These are phyloP conservation scores for Nematocida sp. DNA, from an alignment of 371 early-diverging fungal genomes.

Conservation along the genomic window DNA sequence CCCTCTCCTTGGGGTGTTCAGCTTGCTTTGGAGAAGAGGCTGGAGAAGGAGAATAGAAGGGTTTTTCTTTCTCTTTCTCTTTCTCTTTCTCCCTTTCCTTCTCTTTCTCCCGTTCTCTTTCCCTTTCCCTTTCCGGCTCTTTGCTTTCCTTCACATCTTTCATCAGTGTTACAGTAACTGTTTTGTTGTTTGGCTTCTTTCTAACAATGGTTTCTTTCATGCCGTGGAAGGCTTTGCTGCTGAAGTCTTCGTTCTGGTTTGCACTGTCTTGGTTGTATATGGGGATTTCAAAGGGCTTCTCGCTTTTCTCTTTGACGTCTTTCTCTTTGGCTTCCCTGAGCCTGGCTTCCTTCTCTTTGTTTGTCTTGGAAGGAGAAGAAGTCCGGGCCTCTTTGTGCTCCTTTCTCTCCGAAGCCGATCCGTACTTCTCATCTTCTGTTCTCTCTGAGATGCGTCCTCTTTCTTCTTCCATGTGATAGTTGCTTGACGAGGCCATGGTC, in stretches of 20 bases:
- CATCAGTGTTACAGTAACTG: neutral
- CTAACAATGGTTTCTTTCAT: neutral
- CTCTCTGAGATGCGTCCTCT: slow-evolving; percentile 70
- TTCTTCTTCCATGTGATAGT: slow-evolving; percentile 82
- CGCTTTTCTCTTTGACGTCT: neutral
- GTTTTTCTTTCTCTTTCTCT: neutral
- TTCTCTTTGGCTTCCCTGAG: neutral
- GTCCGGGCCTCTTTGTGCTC: neutral
- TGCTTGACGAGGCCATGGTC: slow-evolving; percentile 68
- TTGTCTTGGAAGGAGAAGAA: neutral
- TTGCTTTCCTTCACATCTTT: no score
- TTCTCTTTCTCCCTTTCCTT: no score
- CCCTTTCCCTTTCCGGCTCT: no score
- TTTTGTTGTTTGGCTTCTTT: neutral
- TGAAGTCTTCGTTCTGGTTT: neutral
- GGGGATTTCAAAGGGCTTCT: neutral
- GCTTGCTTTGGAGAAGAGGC: neutral
- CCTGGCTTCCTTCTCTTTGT: neutral
- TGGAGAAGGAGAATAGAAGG: neutral
- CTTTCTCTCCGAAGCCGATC: neutral
- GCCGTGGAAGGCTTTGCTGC: neutral
- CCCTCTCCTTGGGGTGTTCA: neutral
- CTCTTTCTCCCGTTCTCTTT: no score
- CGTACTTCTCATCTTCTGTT: slow-evolving; percentile 65
- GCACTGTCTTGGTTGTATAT: neutral